Evolutionary conservation across 805 yeast genomes (phyloP), one percentile per base, ranked within the genome.

Genomic region (Starmera dryadoides): DNA sequence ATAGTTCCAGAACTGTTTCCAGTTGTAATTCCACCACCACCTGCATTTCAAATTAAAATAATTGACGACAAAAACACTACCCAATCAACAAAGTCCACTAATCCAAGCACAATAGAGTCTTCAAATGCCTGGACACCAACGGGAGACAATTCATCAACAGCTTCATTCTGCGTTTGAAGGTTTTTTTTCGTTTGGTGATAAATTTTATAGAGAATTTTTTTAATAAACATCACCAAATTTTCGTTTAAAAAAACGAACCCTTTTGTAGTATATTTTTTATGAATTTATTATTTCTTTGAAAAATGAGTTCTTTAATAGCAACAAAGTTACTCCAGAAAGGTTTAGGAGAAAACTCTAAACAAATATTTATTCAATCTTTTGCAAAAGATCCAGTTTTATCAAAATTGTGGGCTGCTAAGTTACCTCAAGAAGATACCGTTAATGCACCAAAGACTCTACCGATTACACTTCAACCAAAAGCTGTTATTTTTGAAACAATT

Each of bases 391-490:
- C 10, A 15, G 4, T 2, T 33, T 23, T 31, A 28, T n/a, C 38
- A 37, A 11, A 34, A 34, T 23, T 32, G 6, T 32, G 34, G 34
- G 15, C 15, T 11, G 15, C 25, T 11, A 32, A 20, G 12, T 10
- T 32, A 15, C 34, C 34, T 4, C 22, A 19, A 14, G 39, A 38
- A 3, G 53, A 49, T 26, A 19, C 23, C 1, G 14, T 63, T 6
- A 63, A 62, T 37, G 60, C 65, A 1, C 42, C 49, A 11, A 29
- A 46, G 3, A 57, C 68, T 0, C 42, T 64, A 4, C 68, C 68
- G 2, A 49, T 58, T 30, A 45, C 60, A 0, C 39, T 42, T 2
- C 52, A 59, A 6, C 51, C 62, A 11, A 58, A 47, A 35, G 40
- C 48, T 1, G 45, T 47, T n/a, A 56, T 63, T 8, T 49, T 52